Evolutionary conservation across 805 yeast species (phyloP).

Genomic region (Yamadazyma philogaea): DNA sequence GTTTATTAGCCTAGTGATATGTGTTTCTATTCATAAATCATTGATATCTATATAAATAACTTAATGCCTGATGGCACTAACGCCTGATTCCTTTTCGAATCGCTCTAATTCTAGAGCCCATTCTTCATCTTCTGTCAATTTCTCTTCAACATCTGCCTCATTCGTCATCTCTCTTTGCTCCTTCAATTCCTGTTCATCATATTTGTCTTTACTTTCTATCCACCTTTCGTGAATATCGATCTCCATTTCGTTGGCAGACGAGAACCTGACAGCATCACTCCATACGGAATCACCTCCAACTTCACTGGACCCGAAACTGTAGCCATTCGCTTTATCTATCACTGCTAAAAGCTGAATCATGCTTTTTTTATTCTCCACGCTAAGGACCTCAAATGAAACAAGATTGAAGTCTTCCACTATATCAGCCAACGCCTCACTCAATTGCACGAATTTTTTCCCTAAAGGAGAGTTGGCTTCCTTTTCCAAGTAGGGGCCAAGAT

Average conservation of each 20-base stretch:
- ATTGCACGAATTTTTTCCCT: conserved; percentile 57
- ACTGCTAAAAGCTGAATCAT: conserved; percentile 79
- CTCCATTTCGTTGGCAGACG: conserved; percentile 50
- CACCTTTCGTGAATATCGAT: conserved; percentile 91
- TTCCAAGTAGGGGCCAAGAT: conserved; percentile 63
- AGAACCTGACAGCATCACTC: conserved; percentile 92
- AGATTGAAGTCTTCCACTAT: conserved; percentile 82
- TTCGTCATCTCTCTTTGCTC: conserved; percentile 43
- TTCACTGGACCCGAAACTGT: conserved; percentile 88
- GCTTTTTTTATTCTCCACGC: conserved; percentile 86
- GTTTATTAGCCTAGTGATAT: conserved; percentile 10
- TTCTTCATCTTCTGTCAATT: conserved; percentile 60
- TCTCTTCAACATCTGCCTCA: conserved; percentile 32
- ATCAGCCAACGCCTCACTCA: conserved; percentile 78
- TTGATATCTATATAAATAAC: not conserved
- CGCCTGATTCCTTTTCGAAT: conserved; percentile 25
- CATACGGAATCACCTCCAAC: conserved; percentile 96
- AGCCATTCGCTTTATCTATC: conserved; percentile 91
- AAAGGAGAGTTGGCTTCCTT: conserved; percentile 67
- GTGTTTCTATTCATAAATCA: not conserved
- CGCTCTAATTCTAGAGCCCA: conserved; percentile 50
- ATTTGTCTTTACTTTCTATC: conserved; percentile 78
- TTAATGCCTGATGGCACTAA: conserved; percentile 14
- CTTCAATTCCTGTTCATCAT: conserved; percentile 52
- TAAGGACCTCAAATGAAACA: conserved; percentile 82